phyloP scores from a whole-genome alignment of 106 monocot species.

The Chionographis japonica region DNA sequence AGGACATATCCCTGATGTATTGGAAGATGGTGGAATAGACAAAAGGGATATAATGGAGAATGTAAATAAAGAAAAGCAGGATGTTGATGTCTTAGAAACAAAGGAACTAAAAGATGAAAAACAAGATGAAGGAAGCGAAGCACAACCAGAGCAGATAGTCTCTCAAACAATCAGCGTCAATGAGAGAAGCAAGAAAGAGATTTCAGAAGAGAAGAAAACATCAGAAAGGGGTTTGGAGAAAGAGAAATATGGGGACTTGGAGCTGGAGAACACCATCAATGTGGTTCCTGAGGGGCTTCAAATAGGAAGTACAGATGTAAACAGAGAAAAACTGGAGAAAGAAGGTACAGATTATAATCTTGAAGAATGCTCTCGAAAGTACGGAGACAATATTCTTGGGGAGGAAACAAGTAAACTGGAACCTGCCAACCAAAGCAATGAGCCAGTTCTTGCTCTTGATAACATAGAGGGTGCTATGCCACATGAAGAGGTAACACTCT shows the following conservation, averaged over 20 bases:
- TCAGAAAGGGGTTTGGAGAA: conserved; percentile 2
- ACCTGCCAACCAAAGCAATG: background rate
- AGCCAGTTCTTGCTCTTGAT: background rate
- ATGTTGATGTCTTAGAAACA: conserved; percentile 1
- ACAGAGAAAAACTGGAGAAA: background rate
- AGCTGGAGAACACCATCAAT: conserved; percentile 8
- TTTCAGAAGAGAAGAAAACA: conserved; percentile 9
- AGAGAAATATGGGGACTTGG: background rate
- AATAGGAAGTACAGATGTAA: background rate
- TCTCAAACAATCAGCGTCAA: background rate
- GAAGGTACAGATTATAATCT: background rate
- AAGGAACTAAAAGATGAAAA: conserved; percentile 12
- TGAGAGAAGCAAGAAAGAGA: background rate
- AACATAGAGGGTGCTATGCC: background rate
- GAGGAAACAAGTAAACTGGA: background rate
- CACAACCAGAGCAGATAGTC: conserved; percentile 10
- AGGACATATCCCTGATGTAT: background rate
- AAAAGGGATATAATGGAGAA: background rate
- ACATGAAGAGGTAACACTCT: conserved; percentile 4
- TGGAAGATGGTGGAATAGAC: conserved; percentile 7
- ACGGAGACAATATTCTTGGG: background rate
- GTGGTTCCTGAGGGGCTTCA: conserved; percentile 15
- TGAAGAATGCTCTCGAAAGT: background rate
- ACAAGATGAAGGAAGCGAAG: conserved; percentile 15
- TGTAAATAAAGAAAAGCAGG: conserved; percentile 8